Conservation (phyloP, 768 basidiomycete species). For the Suillus cothurnatus region DNA sequence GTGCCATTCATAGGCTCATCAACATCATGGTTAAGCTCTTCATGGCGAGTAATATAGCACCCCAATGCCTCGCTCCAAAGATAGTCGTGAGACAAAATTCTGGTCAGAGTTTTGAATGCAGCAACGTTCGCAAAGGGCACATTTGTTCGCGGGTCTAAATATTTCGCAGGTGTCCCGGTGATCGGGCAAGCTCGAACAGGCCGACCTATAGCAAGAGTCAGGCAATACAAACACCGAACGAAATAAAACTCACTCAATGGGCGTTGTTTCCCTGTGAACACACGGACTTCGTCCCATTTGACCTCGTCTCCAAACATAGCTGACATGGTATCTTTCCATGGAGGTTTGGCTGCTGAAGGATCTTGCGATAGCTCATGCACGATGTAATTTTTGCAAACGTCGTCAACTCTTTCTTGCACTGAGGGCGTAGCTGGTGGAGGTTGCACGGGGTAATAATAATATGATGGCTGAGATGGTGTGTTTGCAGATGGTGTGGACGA, state of each 20-base stretch:
- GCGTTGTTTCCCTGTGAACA: constrained; percentile 64
- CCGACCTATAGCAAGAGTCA: constrained; percentile 48
- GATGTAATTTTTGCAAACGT: constrained; percentile 67
- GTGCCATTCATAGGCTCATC: constrained; percentile 8
- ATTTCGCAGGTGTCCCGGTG: constrained; percentile 76
- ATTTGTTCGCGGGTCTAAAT: constrained; percentile 77
- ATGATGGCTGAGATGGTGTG: not conserved
- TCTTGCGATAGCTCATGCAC: constrained; percentile 61
- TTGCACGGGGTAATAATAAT: constrained; percentile 2
- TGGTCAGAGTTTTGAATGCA: constrained; percentile 67
- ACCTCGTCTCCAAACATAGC: constrained; percentile 87
- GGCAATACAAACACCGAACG: not conserved
- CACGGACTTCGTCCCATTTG: constrained; percentile 73
- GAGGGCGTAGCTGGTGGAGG: constrained; percentile 15
- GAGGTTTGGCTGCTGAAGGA: constrained; percentile 49
- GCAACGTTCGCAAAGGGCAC: constrained; percentile 75
- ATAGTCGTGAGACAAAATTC: constrained; percentile 66
- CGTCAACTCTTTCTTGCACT: constrained; percentile 44
- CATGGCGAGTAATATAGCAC: constrained; percentile 39
- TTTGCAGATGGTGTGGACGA: constrained; percentile 7
- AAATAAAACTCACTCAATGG: constrained; percentile 53
- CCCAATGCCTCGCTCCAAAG: constrained; percentile 56
- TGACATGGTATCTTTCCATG: constrained; percentile 73
- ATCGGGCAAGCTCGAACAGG: constrained; percentile 70
- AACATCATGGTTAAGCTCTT: constrained; percentile 1